Evolutionary conservation across 1,284 basidiomycete species (phyloP).

Genomic region (Ceratobasidium sp.): DNA sequence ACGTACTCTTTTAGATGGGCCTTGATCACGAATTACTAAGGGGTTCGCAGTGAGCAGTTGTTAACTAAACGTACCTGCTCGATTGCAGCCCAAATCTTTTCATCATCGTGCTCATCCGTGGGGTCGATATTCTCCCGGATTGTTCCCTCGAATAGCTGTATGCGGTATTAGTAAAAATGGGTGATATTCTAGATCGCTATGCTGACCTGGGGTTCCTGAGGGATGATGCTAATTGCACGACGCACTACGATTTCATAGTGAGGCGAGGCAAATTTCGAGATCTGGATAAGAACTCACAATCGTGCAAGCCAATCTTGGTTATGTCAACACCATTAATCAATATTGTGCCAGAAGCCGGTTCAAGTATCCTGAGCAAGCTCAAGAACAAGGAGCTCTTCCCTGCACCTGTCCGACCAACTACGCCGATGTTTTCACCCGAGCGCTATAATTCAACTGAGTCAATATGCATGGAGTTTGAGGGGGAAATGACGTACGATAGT

Average conservation of each 20-base stretch:
- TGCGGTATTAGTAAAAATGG: not conserved
- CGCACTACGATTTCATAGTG: constrained; percentile 58
- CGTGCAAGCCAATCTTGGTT: constrained; percentile 81
- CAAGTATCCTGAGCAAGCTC: constrained; percentile 84
- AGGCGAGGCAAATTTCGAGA: constrained; percentile 22
- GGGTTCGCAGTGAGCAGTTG: constrained; percentile 10
- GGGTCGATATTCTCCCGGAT: constrained; percentile 88
- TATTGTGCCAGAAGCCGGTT: constrained; percentile 80
- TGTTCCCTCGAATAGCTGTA: constrained; percentile 85
- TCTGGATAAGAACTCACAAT: constrained; percentile 57
- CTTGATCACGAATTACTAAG: constrained; percentile 52
- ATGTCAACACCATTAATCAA: constrained; percentile 86
- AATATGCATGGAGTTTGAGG: not conserved
- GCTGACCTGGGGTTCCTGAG: constrained; percentile 61
- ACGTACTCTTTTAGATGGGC: constrained; percentile 75
- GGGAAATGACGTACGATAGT: constrained; percentile 58
- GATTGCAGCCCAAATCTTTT: constrained; percentile 83
- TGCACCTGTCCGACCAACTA: constrained; percentile 90
- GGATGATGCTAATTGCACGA: constrained; percentile 85
- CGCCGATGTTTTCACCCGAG: constrained; percentile 78
- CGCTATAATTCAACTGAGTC: constrained; percentile 19
- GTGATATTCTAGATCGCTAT: not conserved
- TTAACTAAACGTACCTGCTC: constrained; percentile 59
- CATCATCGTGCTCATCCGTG: constrained; percentile 71
- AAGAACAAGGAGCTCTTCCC: constrained; percentile 80